Base-by-base conservation (phyloP, 805 yeast species). In the Candida adriatica region DNA sequence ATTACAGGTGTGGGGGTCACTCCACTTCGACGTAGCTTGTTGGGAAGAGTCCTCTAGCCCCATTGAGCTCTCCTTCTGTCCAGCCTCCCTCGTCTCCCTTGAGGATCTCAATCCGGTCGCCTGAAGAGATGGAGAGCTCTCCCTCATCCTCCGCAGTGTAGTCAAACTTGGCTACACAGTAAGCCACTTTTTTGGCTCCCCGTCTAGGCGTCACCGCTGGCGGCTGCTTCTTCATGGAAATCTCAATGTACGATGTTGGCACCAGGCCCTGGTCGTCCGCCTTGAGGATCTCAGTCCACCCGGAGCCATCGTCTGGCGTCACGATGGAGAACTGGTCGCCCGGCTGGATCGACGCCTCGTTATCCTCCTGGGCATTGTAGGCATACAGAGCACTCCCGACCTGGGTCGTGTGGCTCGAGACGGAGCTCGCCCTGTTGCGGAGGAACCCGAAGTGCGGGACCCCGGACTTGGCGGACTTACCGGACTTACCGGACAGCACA, bases 1-100 rank as follows among this genome's bases (percentile, higher is more conserved):
- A n/a, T n/a, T n/a, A n/a, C n/a, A n/a, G n/a, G n/a, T n/a, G n/a
- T n/a, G n/a, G n/a, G n/a, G n/a, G n/a, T 27, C 18, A 42, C 23
- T 33, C 37, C 3, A 38, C 13, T 21, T 47, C 51, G 5, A 46
- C 53, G 53, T 88, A 88, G 39, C 81, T 65, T 0, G 92, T 77
- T 6, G 97, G 97, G 56, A 84, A 78, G 34, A 81, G 52, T 1
- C 94, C 94, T 13, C 59, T 62, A 6, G 39, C 42, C 0, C 90
- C 92, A 41, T 74, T 63, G 6, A 80, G 37, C 51, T 83, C 90
- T 9, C 96, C 97, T 44, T 78, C 82, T 2, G 96, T 88, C 99
- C 99, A 92, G 0, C 98, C 98, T 8, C 86, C 88, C 43, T 80
- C 83, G 31, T 79, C 82, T 30, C 76, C 84, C 18, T 70, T 77